Percentiles rank a stretch among this genome's conserved stretches.
These are phyloP conservation scores for Linnemannia schmuckeri DNA, from an alignment of 192 early-diverging fungal species.

Conservation along the genomic window DNA sequence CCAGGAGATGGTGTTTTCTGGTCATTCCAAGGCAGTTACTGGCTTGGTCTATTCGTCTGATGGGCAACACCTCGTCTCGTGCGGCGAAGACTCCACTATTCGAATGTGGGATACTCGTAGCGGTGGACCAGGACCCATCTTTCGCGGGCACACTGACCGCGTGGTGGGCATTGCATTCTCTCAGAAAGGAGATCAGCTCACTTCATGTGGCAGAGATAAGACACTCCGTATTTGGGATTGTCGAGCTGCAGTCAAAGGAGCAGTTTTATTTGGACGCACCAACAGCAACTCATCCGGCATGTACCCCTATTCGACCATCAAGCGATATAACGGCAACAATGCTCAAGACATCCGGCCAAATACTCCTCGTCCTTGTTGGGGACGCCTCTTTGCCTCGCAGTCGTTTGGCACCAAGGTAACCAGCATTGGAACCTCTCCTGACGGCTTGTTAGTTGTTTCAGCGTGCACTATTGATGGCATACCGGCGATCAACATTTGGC, in stretches of 20 bases:
- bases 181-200: background rate
- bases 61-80: background rate
- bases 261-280: background rate
- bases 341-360: background rate
- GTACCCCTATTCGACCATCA: background rate
- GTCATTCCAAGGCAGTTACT: background rate
- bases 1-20: background rate
- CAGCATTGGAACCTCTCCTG: background rate
- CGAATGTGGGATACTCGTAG: background rate
- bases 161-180: background rate
- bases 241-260: background rate
- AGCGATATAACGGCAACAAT: background rate
- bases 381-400: background rate
- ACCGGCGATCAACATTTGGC: background rate
- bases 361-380: background rate
- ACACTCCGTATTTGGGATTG: background rate
- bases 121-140: background rate
- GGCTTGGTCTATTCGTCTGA: background rate
- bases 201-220: background rate
- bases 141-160: background rate
- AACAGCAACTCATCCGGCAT: background rate
- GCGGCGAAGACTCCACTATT: background rate
- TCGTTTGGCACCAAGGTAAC: background rate
- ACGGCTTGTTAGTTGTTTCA: background rate
- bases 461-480: background rate